These are phyloP conservation scores for Gamsiella multidivaricata DNA, from an alignment of 192 early-diverging fungal species.

Conservation along the genomic window DNA sequence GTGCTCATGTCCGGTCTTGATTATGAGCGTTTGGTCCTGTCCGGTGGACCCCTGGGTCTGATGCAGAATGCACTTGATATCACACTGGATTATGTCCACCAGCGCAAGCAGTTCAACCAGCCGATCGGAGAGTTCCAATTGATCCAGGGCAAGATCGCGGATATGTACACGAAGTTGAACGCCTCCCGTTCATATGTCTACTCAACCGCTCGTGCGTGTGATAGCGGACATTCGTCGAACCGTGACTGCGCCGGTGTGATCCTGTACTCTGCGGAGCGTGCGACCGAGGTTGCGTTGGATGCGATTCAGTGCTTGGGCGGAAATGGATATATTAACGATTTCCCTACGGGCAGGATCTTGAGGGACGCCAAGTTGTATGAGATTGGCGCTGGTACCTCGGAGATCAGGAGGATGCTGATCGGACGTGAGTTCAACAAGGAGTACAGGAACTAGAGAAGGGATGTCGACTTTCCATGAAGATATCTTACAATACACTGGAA, in stretches of 20 bases:
- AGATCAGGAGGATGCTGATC: slow-evolving; percentile 94
- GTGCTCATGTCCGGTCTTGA: slow-evolving; percentile 97
- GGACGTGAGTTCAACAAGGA: slow-evolving; percentile 83
- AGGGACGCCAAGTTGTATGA: slow-evolving; percentile 96
- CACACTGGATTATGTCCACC: slow-evolving; percentile 86
- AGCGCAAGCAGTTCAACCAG: slow-evolving; percentile 87
- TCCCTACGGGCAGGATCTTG: slow-evolving; percentile 85
- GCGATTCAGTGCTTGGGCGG: slow-evolving; percentile 96
- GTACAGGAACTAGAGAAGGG: slow-evolving; percentile 53
- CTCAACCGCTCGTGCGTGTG: slow-evolving; percentile 89
- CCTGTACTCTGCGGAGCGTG: slow-evolving; percentile 92
- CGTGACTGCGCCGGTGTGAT: slow-evolving; percentile 96
- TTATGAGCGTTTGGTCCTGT: slow-evolving; percentile 88
- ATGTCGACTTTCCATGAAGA: no score
- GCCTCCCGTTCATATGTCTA: slow-evolving; percentile 92
- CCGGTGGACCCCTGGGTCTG: slow-evolving; percentile 89
- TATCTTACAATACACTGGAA: no score
- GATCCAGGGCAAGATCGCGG: slow-evolving; percentile 94
- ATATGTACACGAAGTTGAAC: slow-evolving; percentile 97
- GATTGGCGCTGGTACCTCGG: slow-evolving; percentile 96
- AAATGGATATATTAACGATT: slow-evolving; percentile 96
- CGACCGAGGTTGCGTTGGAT: slow-evolving; percentile 92
- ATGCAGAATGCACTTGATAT: slow-evolving; percentile 92
- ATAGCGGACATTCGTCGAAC: slow-evolving; percentile 80
- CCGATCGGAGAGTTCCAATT: slow-evolving; percentile 92